phyloP scores from a whole-genome alignment of 179 eudicot species.

The Amaranthus tricolor region DNA sequence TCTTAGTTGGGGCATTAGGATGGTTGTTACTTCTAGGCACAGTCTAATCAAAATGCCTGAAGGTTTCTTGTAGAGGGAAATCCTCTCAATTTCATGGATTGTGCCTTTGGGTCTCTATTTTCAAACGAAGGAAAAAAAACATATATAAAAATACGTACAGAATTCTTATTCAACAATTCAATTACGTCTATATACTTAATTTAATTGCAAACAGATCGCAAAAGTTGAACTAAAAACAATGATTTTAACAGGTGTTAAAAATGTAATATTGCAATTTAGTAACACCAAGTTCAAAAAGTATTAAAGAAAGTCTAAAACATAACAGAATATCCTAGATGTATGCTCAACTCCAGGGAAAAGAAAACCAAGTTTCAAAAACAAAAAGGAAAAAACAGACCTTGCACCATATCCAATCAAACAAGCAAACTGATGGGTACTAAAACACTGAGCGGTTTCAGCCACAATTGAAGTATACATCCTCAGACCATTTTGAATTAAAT shows the following conservation, averaged over 20 bases:
- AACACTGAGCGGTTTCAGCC: constrained; percentile 99
- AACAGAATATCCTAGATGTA: not conserved
- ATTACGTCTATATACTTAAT: not conserved
- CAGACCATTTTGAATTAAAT: constrained; percentile 94
- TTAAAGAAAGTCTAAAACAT: no score
- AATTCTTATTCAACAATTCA: not conserved
- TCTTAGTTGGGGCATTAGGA: no score
- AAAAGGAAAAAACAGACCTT: constrained; percentile 49
- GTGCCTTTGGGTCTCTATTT: no score
- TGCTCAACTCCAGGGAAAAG: not conserved
- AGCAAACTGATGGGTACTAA: constrained; percentile 99
- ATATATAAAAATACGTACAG: not conserved
- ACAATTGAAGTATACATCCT: constrained; percentile 95
- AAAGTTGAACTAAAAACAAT: not conserved
- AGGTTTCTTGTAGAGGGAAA: no score
- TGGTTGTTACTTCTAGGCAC: no score
- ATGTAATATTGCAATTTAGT: not conserved
- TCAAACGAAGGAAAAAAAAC: no score
- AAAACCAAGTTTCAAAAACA: constrained; percentile 14
- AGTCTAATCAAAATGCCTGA: no score
- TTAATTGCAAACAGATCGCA: no score
- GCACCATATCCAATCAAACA: constrained; percentile 99
- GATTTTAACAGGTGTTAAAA: not conserved
- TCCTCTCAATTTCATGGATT: no score
- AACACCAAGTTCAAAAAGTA: not conserved